These are phyloP conservation scores for Leccinum disarticulatum DNA, from an alignment of 768 basidiomycete species.

Conservation along the genomic window DNA sequence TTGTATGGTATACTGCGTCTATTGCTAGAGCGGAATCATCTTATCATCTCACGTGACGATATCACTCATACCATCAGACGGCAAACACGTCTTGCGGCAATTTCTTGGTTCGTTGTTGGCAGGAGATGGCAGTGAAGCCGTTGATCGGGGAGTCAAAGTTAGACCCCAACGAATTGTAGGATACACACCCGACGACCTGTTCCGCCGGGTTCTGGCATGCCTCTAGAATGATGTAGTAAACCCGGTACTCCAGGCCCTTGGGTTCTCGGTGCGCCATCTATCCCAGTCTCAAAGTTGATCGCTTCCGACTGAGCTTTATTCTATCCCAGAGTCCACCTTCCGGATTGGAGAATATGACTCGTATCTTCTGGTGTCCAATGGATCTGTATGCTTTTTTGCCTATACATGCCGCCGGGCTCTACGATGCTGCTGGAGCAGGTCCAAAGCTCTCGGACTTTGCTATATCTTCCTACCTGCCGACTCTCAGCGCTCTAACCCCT, in stretches of 20 bases:
- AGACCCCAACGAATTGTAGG: not conserved
- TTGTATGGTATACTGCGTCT: not conserved
- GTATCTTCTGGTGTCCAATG: not conserved
- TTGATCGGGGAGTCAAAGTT: not conserved
- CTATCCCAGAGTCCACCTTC: not conserved
- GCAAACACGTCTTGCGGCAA: not conserved
- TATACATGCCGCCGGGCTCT: not conserved
- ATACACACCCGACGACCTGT: not conserved
- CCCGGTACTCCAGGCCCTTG: not conserved
- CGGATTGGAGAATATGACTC: not conserved
- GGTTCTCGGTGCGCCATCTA: not conserved
- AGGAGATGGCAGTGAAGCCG: not conserved
- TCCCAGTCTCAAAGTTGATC: not conserved
- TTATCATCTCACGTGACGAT: not conserved
- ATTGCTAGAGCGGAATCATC: not conserved
- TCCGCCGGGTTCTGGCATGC: not conserved
- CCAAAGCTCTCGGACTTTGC: not conserved
- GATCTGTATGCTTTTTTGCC: not conserved
- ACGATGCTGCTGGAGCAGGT: not conserved
- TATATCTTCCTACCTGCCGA: not conserved
- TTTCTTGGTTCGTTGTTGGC: not conserved
- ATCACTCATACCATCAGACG: not conserved
- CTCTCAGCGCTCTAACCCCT: not conserved
- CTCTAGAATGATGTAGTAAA: not conserved
- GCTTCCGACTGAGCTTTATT: not conserved